Base-by-base conservation (phyloP, 352 stramenopile genomes). In the Thalassiosira allenii region DNA sequence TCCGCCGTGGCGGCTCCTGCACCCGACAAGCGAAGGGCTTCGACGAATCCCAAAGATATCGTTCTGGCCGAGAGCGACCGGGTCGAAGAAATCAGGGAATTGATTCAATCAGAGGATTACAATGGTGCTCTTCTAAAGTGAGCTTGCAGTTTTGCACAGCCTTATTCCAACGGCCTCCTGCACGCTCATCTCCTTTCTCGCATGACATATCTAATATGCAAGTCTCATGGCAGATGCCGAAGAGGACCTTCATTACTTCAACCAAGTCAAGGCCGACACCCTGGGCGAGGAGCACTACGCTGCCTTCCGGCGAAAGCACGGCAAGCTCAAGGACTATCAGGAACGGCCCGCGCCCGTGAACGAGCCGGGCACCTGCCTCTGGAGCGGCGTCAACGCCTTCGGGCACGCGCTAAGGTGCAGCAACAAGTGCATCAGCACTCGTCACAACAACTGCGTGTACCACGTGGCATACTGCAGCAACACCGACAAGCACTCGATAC, bases 201-300 rank as follows among this genome's bases (percentile, higher is more conserved):
- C n/a, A n/a, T n/a, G n/a, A n/a, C n/a, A n/a, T n/a, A n/a, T n/a
- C n/a, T n/a, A n/a, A n/a, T n/a, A n/a, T n/a, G n/a, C n/a, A n/a
- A n/a, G n/a, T n/a, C 44, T 85, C 3, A 65, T 80, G 47, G 30
- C 56, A 2, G 77, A 85, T 30, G 65, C 77, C 12, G 40, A 64
- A 44, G 56, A 3, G 12, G 77, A 85, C 33, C 56, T 78, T 23
- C 64, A 77, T n/a, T 81, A 85, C 30, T 85, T 74, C 22, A 85
- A 85, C 30, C 32, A 32, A n/a, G 34, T 85, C 0, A 85, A 81
- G 25, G 61, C 17, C 29, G 32, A 75, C 27, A 32, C 30, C 22
- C n/a, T 58, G 29, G 53, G 52, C 14, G 25, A 77, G 41, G 4
- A 58, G 37, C 62, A 85, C 33, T n/a, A 57, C 2, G 33, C 37